phyloP scores from a whole-genome alignment of 1,139 yeast genomes.

The Debaryomycetaceae sp. region DNA sequence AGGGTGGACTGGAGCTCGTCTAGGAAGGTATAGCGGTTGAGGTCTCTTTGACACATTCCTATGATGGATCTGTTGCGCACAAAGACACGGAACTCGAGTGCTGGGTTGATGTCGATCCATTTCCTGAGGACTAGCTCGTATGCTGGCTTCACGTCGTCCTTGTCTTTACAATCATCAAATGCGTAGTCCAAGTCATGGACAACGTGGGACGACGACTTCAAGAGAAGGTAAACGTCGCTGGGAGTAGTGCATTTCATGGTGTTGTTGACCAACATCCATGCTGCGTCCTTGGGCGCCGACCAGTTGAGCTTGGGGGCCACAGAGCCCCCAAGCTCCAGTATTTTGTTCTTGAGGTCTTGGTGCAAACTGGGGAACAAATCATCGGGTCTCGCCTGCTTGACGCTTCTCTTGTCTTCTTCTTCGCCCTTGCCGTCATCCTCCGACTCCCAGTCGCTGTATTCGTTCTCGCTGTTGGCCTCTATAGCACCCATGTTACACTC shows the following conservation, averaged over 20 bases:
- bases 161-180: constrained; percentile 43
- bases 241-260: constrained; percentile 66
- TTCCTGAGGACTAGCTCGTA: constrained; percentile 72
- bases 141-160: constrained; percentile 14
- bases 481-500: constrained; percentile 32
- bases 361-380: constrained; percentile 59
- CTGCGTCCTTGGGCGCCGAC: constrained; percentile 95
- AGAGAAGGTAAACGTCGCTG: constrained; percentile 70
- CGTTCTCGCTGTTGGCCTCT: constrained; percentile 50
- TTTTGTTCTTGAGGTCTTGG: constrained; percentile 35
- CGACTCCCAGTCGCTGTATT: constrained; percentile 70
- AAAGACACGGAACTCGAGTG: constrained; percentile 86
- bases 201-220: constrained; percentile 85
- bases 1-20: constrained; percentile 44
- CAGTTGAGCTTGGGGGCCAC: constrained; percentile 91
- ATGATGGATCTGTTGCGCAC: constrained; percentile 58
- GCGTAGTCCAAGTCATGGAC: constrained; percentile 80
- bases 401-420: constrained; percentile 12
- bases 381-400: constrained; percentile 31
- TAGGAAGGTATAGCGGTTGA: constrained; percentile 75
- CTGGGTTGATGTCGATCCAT: constrained; percentile 82
- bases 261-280: constrained; percentile 83
- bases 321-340: constrained; percentile 47
- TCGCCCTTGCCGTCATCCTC: constrained; percentile 33
- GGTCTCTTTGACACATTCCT: constrained; percentile 82